Evolutionary conservation across 306 rosid species (phyloP).

Genomic region (Quercus dentata): DNA sequence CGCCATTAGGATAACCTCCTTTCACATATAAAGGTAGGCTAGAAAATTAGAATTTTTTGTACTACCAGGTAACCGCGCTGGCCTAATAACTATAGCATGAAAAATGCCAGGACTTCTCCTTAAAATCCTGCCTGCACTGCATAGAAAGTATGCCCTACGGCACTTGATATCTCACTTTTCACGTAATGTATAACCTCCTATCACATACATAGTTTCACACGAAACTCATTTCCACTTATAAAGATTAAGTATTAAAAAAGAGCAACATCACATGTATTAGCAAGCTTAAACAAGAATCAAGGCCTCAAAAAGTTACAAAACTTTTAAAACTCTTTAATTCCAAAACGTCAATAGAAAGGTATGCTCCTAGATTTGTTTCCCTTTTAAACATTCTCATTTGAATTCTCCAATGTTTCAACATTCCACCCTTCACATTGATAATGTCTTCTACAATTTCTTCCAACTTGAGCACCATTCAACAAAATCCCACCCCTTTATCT

Average conservation of each 20-base stretch:
- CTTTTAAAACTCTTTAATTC: background rate
- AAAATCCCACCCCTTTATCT: constrained; percentile 5
- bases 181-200: background rate
- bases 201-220: background rate
- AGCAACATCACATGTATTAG: background rate
- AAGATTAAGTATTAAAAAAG: background rate
- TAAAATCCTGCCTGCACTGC: background rate
- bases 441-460: constrained; percentile 16
- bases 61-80: too few relatives aligned
- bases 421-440: constrained; percentile 10
- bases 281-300: constrained; percentile 11
- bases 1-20: background rate
- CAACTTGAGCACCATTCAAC: constrained; percentile 7
- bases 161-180: background rate
- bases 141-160: background rate
- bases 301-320: background rate
- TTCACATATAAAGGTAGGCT: background rate
- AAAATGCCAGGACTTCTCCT: background rate
- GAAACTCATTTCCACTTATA: background rate
- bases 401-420: background rate
- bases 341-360: background rate
- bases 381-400: background rate
- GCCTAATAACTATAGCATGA: background rate
- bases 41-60: too few relatives aligned
- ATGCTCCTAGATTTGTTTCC: too few relatives aligned